Conservation (phyloP, 495 filamentous ascomycete species). For the Aspergillus cavernicola region DNA sequence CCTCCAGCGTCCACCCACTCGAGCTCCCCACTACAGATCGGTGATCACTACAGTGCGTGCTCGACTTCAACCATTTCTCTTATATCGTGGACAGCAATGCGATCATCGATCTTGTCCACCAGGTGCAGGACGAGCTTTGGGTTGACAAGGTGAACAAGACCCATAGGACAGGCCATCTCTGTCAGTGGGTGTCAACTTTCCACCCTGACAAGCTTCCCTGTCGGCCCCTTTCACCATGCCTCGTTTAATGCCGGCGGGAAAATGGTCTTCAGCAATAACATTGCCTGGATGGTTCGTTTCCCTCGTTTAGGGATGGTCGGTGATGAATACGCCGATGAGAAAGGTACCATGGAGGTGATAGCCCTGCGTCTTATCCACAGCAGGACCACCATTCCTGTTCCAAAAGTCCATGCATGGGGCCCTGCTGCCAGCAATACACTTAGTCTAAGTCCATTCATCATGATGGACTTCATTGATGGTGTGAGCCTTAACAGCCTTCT, state of each 20-base stretch:
- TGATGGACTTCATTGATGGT: slow-evolving; percentile 45
- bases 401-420: slow-evolving; percentile 38
- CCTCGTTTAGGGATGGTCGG: slow-evolving; percentile 33
- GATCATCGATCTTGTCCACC: slow-evolving; percentile 22
- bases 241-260: slow-evolving; percentile 35
- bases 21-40: no score
- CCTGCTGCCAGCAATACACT: slow-evolving; percentile 29
- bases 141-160: slow-evolving; percentile 34
- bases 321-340: slow-evolving; percentile 32
- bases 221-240: slow-evolving; percentile 30
- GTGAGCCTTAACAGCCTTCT: slow-evolving; percentile 25
- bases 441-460: slow-evolving; percentile 40
- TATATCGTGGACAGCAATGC: slow-evolving; percentile 26
- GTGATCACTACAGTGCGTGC: no score
- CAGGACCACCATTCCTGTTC: slow-evolving; percentile 43
- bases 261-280: slow-evolving; percentile 31
- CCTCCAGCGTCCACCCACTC: no score
- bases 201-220: slow-evolving; percentile 33
- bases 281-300: slow-evolving; percentile 36
- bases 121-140: slow-evolving; percentile 27
- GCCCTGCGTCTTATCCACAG: slow-evolving; percentile 32
- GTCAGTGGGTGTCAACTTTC: slow-evolving; percentile 36
- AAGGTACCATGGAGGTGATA: slow-evolving; percentile 40
- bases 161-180: slow-evolving; percentile 26
- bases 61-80: no score